phyloP scores from a whole-genome alignment of 371 early-diverging fungal species.

The Basidiobolus meristosporus region DNA sequence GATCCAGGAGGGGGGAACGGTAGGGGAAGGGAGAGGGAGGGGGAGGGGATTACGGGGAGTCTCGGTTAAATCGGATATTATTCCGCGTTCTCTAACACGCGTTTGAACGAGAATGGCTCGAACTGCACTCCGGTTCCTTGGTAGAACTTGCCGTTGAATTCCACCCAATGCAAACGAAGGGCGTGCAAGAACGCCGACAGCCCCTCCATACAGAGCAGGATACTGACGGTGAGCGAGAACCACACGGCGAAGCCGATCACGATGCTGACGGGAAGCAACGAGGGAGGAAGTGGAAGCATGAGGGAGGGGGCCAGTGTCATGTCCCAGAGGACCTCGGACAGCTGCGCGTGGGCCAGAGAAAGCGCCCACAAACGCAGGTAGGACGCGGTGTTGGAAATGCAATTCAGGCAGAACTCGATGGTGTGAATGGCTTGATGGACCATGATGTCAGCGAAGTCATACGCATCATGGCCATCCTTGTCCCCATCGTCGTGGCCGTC shows the following conservation, averaged over 20 bases:
- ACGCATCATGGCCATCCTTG: slow-evolving; percentile 19
- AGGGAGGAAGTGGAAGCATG: slow-evolving; percentile 17
- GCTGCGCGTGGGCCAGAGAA: slow-evolving; percentile 97
- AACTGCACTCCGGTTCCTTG: slow-evolving; percentile 67
- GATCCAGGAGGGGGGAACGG: too few relatives aligned
- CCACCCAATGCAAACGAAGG: slow-evolving; percentile 99
- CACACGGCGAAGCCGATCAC: slow-evolving; percentile 59
- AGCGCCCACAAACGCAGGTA: slow-evolving; percentile 99
- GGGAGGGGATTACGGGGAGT: too few relatives aligned
- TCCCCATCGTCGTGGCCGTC: slow-evolving; percentile 16
- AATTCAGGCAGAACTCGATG: slow-evolving; percentile 96
- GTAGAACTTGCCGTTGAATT: slow-evolving; percentile 98
- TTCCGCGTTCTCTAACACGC: slow-evolving; percentile 19
- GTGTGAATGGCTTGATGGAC: slow-evolving; percentile 97
- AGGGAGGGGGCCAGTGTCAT: slow-evolving; percentile 75
- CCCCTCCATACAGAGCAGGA: slow-evolving; percentile 96
- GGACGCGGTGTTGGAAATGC: slow-evolving; percentile 98
- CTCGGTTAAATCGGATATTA: too few relatives aligned
- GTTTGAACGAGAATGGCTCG: slow-evolving; percentile 37
- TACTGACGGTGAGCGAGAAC: slow-evolving; percentile 67
- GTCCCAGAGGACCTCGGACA: slow-evolving; percentile 94
- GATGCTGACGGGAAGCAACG: slow-evolving; percentile 30
- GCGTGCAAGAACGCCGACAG: slow-evolving; percentile 97
- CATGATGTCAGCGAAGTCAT: slow-evolving; percentile 87
- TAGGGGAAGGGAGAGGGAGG: too few relatives aligned